phyloP scores from a whole-genome alignment of 2,329 filamentous ascomycete species.

The Fusarium abutilonis region DNA sequence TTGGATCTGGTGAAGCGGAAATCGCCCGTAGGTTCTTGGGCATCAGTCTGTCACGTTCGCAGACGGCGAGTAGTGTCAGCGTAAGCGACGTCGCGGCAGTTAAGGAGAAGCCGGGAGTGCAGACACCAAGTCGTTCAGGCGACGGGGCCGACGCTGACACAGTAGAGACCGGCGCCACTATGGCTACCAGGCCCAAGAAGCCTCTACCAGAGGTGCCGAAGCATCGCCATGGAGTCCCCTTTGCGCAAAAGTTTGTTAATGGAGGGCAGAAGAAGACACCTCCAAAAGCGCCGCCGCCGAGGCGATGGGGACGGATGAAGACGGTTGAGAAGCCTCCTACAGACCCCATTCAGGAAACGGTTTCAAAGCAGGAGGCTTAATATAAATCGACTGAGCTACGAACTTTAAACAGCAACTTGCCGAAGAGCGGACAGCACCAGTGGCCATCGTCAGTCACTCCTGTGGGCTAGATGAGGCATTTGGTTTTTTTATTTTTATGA shows the following conservation, averaged over 20 bases:
- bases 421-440: constrained; percentile 9
- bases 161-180: constrained; percentile 37
- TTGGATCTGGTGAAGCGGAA: constrained; percentile 52
- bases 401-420: constrained; percentile 16
- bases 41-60: constrained; percentile 72
- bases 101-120: constrained; percentile 82
- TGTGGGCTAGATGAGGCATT: constrained; percentile 15
- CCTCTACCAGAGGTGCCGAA: constrained; percentile 64
- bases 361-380: constrained; percentile 29
- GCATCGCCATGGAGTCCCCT: constrained; percentile 64
- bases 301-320: constrained; percentile 57
- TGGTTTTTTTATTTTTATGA: constrained; percentile 18
- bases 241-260: constrained; percentile 48
- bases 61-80: constrained; percentile 77
- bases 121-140: constrained; percentile 74
- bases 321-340: constrained; percentile 46
- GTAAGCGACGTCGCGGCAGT: constrained; percentile 82
- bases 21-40: constrained; percentile 71
- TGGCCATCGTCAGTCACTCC: constrained; percentile 10
- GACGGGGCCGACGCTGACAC: constrained; percentile 41
- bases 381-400: background rate
- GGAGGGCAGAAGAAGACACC: constrained; percentile 54
- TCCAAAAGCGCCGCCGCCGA: constrained; percentile 58
- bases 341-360: constrained; percentile 43
- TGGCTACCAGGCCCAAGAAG: constrained; percentile 54